Conservation (phyloP, 2,329 filamentous ascomycete genomes). For the Calcarisporium arbuscula region DNA sequence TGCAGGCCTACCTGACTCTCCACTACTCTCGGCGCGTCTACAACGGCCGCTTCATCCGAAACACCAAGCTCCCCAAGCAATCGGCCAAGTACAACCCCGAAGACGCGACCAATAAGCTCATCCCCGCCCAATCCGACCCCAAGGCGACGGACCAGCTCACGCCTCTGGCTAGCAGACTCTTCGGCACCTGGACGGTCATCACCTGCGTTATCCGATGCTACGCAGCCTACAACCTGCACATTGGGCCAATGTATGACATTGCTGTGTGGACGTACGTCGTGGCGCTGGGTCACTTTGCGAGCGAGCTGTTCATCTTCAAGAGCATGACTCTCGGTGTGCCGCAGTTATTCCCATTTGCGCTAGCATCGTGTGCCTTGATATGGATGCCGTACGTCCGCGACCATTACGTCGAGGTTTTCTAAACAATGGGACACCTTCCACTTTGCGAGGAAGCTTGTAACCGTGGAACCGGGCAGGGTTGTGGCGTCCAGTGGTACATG, state of each 20-base stretch:
- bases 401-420: constrained; percentile 56
- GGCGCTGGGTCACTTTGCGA: constrained; percentile 70
- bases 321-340: constrained; percentile 60
- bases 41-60: constrained; percentile 55
- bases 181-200: constrained; percentile 83
- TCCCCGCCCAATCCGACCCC: constrained; percentile 38
- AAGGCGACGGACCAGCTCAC: constrained; percentile 58
- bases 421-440: too few species aligned
- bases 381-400: constrained; percentile 65
- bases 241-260: constrained; percentile 69
- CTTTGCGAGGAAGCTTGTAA: too few species aligned
- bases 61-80: constrained; percentile 35
- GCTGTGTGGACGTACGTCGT: constrained; percentile 76
- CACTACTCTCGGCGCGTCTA: constrained; percentile 85
- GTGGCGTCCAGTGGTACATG: too few species aligned
- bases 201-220: constrained; percentile 73
- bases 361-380: constrained; percentile 43
- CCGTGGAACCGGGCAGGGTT: too few species aligned
- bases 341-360: constrained; percentile 48
- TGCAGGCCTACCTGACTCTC: constrained; percentile 77
- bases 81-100: constrained; percentile 41
- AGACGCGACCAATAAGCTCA: constrained; percentile 46
- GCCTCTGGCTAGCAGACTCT: constrained; percentile 69
- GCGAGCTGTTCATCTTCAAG: constrained; percentile 74
- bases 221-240: constrained; percentile 73